A percentile compares a stretch with the other conserved stretches of the same genome.
Conservation (phyloP, 768 basidiomycete genomes). For the Boletus sensibilis region DNA sequence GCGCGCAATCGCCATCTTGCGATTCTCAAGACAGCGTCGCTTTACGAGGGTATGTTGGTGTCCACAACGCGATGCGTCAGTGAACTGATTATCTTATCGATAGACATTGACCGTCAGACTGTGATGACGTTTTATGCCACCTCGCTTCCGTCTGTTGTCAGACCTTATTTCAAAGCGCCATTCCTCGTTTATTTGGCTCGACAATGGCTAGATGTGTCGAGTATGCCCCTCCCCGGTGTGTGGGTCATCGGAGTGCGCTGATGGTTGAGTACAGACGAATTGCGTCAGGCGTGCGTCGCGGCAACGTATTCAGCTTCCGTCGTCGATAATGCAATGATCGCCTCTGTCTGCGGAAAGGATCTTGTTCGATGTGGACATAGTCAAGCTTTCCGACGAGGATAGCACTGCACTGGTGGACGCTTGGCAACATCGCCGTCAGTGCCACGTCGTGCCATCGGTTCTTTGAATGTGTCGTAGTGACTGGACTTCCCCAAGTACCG, state of each 20-base stretch:
- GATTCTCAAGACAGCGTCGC: slow-evolving; percentile 65
- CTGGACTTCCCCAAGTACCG: too few species aligned
- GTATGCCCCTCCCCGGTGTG: slow-evolving; percentile 41
- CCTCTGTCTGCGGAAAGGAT: slow-evolving; percentile 70
- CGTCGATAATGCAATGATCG: too few species aligned
- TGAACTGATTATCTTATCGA: neutral
- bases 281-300: too few species aligned
- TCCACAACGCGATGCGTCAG: neutral
- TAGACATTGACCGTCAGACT: slow-evolving; percentile 69
- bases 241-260: slow-evolving; percentile 3
- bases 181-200: slow-evolving; percentile 70
- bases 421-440: slow-evolving; percentile 64
- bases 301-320: too few species aligned
- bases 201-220: slow-evolving; percentile 72
- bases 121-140: slow-evolving; percentile 80
- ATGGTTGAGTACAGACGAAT: slow-evolving; percentile 49
- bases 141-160: slow-evolving; percentile 62
- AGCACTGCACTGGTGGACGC: slow-evolving; percentile 55
- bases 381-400: slow-evolving; percentile 65
- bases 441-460: neutral
- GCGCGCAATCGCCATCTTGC: slow-evolving; percentile 65
- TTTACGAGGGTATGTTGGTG: slow-evolving; percentile 57
- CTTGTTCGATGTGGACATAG: slow-evolving; percentile 75
- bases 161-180: slow-evolving; percentile 60
- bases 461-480: neutral